Base-by-base conservation (phyloP, 2,329 filamentous ascomycete species). In the Fusarium tanahbumbuense region DNA sequence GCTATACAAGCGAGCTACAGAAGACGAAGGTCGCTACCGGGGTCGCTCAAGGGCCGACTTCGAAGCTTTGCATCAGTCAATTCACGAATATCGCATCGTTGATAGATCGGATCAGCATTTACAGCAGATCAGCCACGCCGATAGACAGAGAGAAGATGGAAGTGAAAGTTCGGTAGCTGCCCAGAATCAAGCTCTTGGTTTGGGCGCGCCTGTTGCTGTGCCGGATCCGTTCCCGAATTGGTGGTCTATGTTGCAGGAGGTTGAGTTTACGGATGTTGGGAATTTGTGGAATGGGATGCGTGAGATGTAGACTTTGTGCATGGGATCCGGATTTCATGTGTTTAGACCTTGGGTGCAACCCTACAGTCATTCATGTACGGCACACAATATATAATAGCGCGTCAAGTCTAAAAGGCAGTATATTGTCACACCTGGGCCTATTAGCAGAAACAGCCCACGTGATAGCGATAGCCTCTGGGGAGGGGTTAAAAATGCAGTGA, bases 161-260 rank as follows among this genome's bases (percentile, higher is more conserved):
- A 12, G 13, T 11, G 22, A 56, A 16, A 2, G 46, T 22, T 0
- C 44, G 4, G 22, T 13, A 5, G 10, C 27, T 6, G 22, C 37
- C 8, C 48, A 66, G 16, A 13, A n/a, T 3, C 68, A 59, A 15
- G 3, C 20, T 9, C 6, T 32, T 15, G 25, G 50, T 5, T 18
- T 48, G 6, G 45, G 30, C 3, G 5, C 41, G 1, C 45, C 57
- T 7, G 32, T 70, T 12, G 50, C 57, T 8, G 44, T 70, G 5
- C 45, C 66, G 8, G 71, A 73, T 16, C 63, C 70, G 1, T 73
- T 73, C 50, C 71, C 71, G 6, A 73, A 73, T 30, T 73, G 71
- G 71, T 73, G 71, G 71, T 73, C 71, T 2, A 73, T 73, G 71
- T 54, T 73, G 12, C 71, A 73, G n/a, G 71, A 73, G 3, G 71